Base-by-base conservation (phyloP, 805 yeast species). In the Henningerozyma blattae region DNA sequence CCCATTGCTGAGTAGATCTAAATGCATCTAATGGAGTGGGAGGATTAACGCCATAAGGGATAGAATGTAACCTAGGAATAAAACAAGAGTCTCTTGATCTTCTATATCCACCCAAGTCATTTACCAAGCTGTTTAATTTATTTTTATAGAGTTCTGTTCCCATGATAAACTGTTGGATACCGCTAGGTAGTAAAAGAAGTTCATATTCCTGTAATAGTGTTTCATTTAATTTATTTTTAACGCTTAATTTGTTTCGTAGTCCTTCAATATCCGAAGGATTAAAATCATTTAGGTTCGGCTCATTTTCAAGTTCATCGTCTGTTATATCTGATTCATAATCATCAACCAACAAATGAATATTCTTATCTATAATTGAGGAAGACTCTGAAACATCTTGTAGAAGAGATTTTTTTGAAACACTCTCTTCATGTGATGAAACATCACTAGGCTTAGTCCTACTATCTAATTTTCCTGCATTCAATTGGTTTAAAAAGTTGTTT, bases 11-110 rank as follows among this genome's bases (percentile, higher is more conserved):
- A 13, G 51, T 50, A 16, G 55, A 51, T 31, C 58, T 51, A 31
- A 53, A 48, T 5, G 57, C 56, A 41, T 56, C 59, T 30, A 54
- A 34, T 12, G 61, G 59, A 19, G 55, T 49, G 14, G 59, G 61
- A 17, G 59, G 59, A 31, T 50, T 48, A 1, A 52, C 58, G 12
- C 54, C 53, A 4, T 25, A 6, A 10, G 59, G 58, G 20, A 50
- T 36, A 3, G 37, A 40, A 20, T 41, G 40, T 14, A 54, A 36
- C 33, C 59, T 43, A 14, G 50, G 45, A 25, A 47, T 40, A 19
- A 34, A 30, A 33, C 59, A 52, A 5, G 47, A 31, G 30, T 52
- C 55, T 17, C 50, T 41, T 17, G 52, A 45, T 28, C 52, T 48
- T 36, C 55, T 45, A 31, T 46, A 50, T 12, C 54, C 54, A 20